phyloP scores from a whole-genome alignment of 179 eudicot species.

The Heliamphora pulchella region DNA sequence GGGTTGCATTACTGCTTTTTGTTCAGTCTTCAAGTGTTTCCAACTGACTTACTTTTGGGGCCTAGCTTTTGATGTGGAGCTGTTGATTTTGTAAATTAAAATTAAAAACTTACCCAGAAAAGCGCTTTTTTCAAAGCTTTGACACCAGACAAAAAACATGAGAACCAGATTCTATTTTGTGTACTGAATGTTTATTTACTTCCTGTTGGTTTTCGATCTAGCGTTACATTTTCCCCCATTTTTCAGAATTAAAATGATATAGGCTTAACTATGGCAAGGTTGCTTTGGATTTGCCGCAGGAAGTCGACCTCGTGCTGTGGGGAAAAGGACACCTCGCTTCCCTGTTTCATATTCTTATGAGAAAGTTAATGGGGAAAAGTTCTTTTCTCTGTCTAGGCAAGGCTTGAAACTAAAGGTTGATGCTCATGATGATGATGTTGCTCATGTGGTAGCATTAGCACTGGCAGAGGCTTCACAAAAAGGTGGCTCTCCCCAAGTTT shows the following conservation, averaged over 20 bases:
- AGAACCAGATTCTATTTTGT: not conserved
- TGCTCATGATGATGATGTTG: slow-evolving; percentile 69
- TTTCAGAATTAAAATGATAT: not conserved
- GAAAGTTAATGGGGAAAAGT: slow-evolving; percentile 44
- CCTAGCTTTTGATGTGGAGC: slow-evolving; percentile 1
- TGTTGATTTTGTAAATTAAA: not conserved
- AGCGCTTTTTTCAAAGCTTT: not conserved
- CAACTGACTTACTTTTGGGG: slow-evolving; percentile 2
- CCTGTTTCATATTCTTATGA: slow-evolving; percentile 75
- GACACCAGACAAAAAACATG: slow-evolving; percentile 6
- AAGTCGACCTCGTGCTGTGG: slow-evolving; percentile 78
- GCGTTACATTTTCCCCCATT: too few relatives aligned
- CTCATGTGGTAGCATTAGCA: slow-evolving; percentile 77
- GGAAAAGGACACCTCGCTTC: slow-evolving; percentile 96
- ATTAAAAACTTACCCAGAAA: too few relatives aligned
- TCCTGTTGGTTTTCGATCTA: not conserved
- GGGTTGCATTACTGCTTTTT: slow-evolving; percentile 2
- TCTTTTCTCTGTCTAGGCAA: slow-evolving; percentile 58
- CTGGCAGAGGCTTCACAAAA: slow-evolving; percentile 95
- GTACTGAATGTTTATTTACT: not conserved
- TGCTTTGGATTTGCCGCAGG: slow-evolving; percentile 36
- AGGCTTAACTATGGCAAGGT: slow-evolving; percentile 3
- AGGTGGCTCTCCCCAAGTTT: slow-evolving; percentile 94
- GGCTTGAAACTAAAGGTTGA: slow-evolving; percentile 53
- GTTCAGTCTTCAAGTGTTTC: slow-evolving; percentile 4